Evolutionary conservation across 2,329 filamentous ascomycete species (phyloP), one percentile per base, ranked within the genome.

Genomic region (Delphinella strobiligena): DNA sequence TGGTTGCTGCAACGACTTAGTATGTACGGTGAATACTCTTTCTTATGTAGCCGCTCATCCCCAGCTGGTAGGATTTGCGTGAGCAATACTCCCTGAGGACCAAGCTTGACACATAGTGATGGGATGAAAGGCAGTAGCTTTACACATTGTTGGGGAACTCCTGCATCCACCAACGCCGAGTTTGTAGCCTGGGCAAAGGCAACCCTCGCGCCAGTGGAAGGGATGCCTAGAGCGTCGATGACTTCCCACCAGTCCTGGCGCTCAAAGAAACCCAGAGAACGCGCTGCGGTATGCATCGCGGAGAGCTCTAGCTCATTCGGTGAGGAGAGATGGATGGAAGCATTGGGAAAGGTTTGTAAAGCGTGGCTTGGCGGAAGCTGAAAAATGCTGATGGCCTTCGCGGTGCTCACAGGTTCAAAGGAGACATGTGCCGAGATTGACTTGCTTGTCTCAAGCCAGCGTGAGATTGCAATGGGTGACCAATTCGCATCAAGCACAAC

Each of bases 81-180:
- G 19, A 95, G 60, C 2, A 96, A 66, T 1, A 86, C 83, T 0
- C 88, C 88, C 30, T 76, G 62, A 1, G 64, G 61, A 0, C 91
- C 91, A 1, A 96, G 68, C 59, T 94, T 96, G 1, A 85, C 86
- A 31, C 93, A 63, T 19, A 96, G 75, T 3, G 75, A 84, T 0
- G 88, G 87, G 16, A 95, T 81, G 51, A 86, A 93, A 0, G 91
- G 91, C 1, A 95, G 71, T 15, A 98, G 72, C 52, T 91, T 84
- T 31, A 95, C 72, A 27, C 72, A 75, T 62, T 89, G 82, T 50
- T 93, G 80, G 0, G 89, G 86, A 10, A 94, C 74, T 1, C 89
- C 91, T 8, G 76, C 68, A 49, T 93, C 81, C 1, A 87, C 82
- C 38, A 95, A 66, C 2, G 69, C 67, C 0, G 62, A 53, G 2